Percentiles rank a stretch among this genome's conserved stretches.
phyloP scores from a whole-genome alignment of 306 rosid species.

The Citrullus amarus region DNA sequence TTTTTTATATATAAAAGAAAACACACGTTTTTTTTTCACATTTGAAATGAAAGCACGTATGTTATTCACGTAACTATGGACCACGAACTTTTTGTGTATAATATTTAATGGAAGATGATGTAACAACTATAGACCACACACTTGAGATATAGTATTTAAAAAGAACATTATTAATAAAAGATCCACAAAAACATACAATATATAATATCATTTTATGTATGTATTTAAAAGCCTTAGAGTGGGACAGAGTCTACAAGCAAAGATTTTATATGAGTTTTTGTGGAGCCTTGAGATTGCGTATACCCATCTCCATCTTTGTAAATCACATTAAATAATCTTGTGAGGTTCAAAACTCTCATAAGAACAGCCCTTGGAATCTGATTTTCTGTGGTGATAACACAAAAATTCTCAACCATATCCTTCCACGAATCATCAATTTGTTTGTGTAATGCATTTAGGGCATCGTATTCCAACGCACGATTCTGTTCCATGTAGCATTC shows the following conservation, averaged over 20 bases:
- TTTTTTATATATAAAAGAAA: too few species aligned
- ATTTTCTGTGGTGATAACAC: neutral
- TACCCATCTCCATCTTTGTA: conserved; percentile 25
- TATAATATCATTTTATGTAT: too few species aligned
- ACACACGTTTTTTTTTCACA: too few species aligned
- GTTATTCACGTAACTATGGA: too few species aligned
- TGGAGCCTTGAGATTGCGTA: conserved; percentile 11
- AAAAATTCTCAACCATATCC: conserved; percentile 33
- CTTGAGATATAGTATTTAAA: too few species aligned
- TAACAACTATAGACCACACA: too few species aligned
- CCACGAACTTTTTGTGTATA: too few species aligned
- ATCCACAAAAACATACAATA: too few species aligned
- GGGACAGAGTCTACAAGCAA: conserved; percentile 17
- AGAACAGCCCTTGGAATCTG: conserved; percentile 20
- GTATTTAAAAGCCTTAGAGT: neutral
- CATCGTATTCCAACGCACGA: conserved; percentile 8
- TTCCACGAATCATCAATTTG: conserved; percentile 18
- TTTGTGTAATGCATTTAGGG: neutral
- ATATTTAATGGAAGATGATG: too few species aligned
- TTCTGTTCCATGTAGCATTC: conserved; percentile 37
- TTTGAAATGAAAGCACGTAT: too few species aligned
- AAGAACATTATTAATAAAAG: too few species aligned
- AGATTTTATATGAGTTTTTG: conserved; percentile 13
- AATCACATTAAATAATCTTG: conserved; percentile 15
- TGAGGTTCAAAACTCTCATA: conserved; percentile 19